phyloP scores from a whole-genome alignment of 1,284 basidiomycete species.

The Austropuccinia psidii region DNA sequence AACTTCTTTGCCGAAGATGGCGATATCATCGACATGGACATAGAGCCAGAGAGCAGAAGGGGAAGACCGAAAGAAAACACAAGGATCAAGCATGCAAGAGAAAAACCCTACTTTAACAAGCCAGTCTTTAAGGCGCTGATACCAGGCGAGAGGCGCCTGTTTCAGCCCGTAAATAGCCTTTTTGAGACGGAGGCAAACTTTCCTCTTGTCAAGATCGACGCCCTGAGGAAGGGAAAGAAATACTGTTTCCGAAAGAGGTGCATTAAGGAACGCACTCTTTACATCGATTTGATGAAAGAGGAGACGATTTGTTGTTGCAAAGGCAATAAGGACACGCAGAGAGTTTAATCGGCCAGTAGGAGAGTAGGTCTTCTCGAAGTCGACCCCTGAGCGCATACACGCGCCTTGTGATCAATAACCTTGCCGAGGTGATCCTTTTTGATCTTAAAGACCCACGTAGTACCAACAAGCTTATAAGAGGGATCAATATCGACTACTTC shows the following conservation, averaged over 20 bases:
- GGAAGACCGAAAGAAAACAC: neutral
- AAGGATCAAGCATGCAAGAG: too few relatives aligned
- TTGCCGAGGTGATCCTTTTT: neutral
- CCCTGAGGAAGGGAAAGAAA: neutral
- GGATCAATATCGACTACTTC: neutral
- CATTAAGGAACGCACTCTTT: neutral
- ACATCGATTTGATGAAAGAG: neutral
- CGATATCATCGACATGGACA: neutral
- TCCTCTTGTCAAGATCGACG: neutral
- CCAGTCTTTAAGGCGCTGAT: neutral
- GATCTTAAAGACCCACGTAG: neutral
- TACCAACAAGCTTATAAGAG: neutral
- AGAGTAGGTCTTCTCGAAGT: neutral
- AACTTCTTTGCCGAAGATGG: neutral
- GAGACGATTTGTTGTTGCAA: neutral
- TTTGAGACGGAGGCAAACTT: neutral
- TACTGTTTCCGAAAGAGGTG: neutral
- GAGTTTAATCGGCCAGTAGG: neutral
- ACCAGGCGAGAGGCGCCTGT: neutral
- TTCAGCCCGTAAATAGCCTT: slow-evolving; percentile 14
- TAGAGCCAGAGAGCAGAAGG: neutral
- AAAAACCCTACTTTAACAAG: neutral
- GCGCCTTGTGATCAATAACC: neutral
- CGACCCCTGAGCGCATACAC: neutral
- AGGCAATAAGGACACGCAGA: neutral